These are phyloP conservation scores for Eutrema yunnanense DNA, from an alignment of 345 rosid genomes.

Conservation along the genomic window DNA sequence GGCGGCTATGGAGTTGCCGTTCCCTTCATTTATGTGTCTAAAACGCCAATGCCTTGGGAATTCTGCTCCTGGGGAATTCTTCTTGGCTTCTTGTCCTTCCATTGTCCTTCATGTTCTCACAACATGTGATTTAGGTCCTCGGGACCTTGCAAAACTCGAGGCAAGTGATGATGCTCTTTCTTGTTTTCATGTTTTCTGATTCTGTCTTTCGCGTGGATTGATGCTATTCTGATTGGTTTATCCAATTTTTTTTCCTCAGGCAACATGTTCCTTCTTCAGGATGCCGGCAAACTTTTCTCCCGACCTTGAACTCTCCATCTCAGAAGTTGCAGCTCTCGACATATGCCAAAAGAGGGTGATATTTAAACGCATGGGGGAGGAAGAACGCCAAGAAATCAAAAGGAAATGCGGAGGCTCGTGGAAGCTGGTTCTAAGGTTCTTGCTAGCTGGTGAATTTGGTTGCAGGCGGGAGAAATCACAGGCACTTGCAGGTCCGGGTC, in stretches of 20 bases:
- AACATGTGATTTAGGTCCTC: constrained; percentile 21
- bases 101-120: constrained; percentile 29
- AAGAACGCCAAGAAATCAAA: constrained; percentile 60
- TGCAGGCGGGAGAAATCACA: constrained; percentile 92
- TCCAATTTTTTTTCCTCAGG: constrained; percentile 46
- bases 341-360: constrained; percentile 75
- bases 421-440: constrained; percentile 82
- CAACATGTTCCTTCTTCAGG: constrained; percentile 92
- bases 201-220: background rate
- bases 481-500: constrained; percentile 96
- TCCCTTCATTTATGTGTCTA: background rate
- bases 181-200: background rate
- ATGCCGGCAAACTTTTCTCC: constrained; percentile 87
- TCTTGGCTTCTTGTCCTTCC: constrained; percentile 24
- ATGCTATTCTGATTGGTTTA: constrained; percentile 49
- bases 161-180: background rate
- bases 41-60: constrained; percentile 27
- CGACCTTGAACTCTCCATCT: constrained; percentile 63
- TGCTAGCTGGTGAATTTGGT: constrained; percentile 79
- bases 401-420: constrained; percentile 87
- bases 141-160: constrained; percentile 29
- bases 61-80: constrained; percentile 27
- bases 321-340: constrained; percentile 98
- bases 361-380: constrained; percentile 68
- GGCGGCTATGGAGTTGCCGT: constrained; percentile 3